These are phyloP conservation scores for Chalara sp. DNA, from an alignment of 2,329 filamentous ascomycete genomes.

Conservation along the genomic window DNA sequence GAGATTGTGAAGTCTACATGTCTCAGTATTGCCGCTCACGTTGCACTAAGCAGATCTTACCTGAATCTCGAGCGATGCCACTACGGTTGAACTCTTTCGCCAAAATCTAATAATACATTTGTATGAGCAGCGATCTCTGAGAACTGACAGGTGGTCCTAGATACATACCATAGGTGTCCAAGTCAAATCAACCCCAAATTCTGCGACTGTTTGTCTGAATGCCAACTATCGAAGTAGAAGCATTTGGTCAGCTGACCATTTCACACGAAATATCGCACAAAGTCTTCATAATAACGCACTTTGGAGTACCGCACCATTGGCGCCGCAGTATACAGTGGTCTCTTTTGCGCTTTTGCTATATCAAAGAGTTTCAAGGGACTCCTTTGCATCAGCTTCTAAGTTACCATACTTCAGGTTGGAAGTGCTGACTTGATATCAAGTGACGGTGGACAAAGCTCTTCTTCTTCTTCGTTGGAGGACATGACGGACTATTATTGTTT, in stretches of 20 bases:
- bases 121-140: background rate
- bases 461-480: slow-evolving; percentile 3
- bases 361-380: slow-evolving; percentile 57
- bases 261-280: background rate
- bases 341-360: slow-evolving; percentile 41
- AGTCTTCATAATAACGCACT: slow-evolving; percentile 13
- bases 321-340: slow-evolving; percentile 52
- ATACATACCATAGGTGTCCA: slow-evolving; percentile 60
- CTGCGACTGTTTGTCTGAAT: slow-evolving; percentile 59
- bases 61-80: slow-evolving; percentile 51
- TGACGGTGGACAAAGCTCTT: slow-evolving; percentile 4
- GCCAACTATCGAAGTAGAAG: slow-evolving; percentile 44
- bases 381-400: too few relatives aligned
- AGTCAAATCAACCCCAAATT: slow-evolving; percentile 58
- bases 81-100: slow-evolving; percentile 64
- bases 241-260: background rate
- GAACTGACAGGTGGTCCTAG: background rate
- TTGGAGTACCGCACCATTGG: slow-evolving; percentile 66
- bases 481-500: background rate
- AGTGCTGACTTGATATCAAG: slow-evolving; percentile 12
- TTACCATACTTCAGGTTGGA: background rate
- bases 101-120: slow-evolving; percentile 36
- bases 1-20: slow-evolving; percentile 53
- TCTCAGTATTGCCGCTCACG: background rate
- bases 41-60: slow-evolving; percentile 24